These are phyloP conservation scores for Typha latifolia DNA, from an alignment of 176 grass and related monocot species.

Conservation along the genomic window DNA sequence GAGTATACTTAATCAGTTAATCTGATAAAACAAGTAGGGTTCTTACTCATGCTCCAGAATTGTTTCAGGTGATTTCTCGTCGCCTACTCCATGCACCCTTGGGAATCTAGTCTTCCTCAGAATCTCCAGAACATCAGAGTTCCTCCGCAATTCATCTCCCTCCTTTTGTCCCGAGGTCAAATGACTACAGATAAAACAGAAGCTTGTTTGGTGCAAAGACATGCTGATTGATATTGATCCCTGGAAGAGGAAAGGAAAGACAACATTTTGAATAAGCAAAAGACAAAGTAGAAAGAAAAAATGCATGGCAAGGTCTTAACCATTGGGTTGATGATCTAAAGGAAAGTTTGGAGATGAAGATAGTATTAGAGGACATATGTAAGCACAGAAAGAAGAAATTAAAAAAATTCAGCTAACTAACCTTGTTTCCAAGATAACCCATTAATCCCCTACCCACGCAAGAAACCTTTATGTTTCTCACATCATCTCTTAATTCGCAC, in stretches of 20 bases:
- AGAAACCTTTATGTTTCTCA: constrained; percentile 92
- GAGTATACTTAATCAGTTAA: too few relatives aligned
- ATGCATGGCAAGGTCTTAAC: too few relatives aligned
- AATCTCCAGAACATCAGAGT: constrained; percentile 84
- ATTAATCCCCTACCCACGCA: constrained; percentile 90
- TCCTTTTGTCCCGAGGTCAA: constrained; percentile 95
- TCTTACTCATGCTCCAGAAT: constrained; percentile 89
- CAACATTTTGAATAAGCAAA: too few relatives aligned
- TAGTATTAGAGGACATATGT: too few relatives aligned
- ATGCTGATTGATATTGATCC: constrained; percentile 99
- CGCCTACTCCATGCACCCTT: constrained; percentile 24
- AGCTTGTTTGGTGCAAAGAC: constrained; percentile 77
- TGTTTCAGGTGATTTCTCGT: constrained; percentile 74
- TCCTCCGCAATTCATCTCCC: constrained; percentile 79
- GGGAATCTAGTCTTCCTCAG: constrained; percentile 88
- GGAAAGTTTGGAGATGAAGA: too few relatives aligned
- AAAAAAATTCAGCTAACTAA: constrained; percentile 15
- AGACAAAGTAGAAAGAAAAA: too few relatives aligned
- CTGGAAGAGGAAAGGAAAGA: constrained; percentile 27
- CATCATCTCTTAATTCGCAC: constrained; percentile 73
- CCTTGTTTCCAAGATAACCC: constrained; percentile 99
- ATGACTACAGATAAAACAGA: constrained; percentile 91
- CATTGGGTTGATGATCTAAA: too few relatives aligned
- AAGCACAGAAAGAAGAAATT: too few relatives aligned
- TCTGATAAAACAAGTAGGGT: neutral